Evolutionary conservation across 805 yeast species (phyloP), one percentile per base, ranked within the genome.

Genomic region (Kodamaea laetipori): DNA sequence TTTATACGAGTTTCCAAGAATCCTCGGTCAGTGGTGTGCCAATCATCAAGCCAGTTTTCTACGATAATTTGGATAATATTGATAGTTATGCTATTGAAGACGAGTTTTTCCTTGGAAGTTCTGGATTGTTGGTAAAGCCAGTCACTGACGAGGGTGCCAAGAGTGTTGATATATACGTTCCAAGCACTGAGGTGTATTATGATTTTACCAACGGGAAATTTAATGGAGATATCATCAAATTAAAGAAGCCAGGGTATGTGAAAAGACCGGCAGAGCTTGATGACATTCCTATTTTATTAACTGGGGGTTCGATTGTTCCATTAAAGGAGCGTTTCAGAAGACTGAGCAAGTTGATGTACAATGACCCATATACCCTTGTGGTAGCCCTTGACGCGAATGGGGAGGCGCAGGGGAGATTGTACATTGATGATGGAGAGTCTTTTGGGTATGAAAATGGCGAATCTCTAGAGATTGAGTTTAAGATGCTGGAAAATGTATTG

Each of bases 401-500:
- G 1, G 50, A 54, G 5, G 89, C 90, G 0, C 61, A 62, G 0
- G 86, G 86, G 1, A 61, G 66, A 12, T 59, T 90, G 24, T 90
- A 90, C 60, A 63, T 85, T 27, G 98, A 90, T 60, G 98, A 90
- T 62, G 96, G 95, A 11, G 86, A 82, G 52, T 73, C 90, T 0
- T 86, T 76, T 52, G 76, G 70, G 34, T 80, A 80, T 57, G 45
- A 60, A 24, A 51, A 65, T 1, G 85, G 84, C 5, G 81, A 78
- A 19, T 82, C 49, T 54, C 42, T 80, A 2, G 60, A 67, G 34
- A 56, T 79, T 1, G 54, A 67, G 1, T 71, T 86, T 25, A 50
- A 50, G 2, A 46, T 44, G 28, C 2, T 17, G 12, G 28, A 41
- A 26, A 15, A 17, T 4, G 47, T 46, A 16, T 35, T 53, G 35